Evolutionary conservation across 1,139 yeast genomes (phyloP).

Genomic region (Hyphopichia khmerensis): DNA sequence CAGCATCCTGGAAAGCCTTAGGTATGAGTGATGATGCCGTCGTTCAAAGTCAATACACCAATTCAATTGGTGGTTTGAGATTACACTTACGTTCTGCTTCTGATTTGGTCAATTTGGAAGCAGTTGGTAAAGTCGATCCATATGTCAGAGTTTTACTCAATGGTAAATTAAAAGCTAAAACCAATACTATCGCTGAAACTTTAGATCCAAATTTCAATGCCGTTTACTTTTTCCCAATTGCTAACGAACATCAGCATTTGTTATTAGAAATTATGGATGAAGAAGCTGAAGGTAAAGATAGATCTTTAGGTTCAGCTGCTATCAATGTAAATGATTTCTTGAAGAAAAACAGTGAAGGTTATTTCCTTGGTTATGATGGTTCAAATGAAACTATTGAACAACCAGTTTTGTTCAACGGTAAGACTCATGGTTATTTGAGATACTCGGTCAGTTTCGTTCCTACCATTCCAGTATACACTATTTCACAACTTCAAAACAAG

Average conservation of each 20-base stretch:
- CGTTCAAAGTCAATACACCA: constrained; percentile 42
- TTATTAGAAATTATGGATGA: constrained; percentile 63
- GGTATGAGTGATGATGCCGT: constrained; percentile 50
- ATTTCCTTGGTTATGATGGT: constrained; percentile 53
- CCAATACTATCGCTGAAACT: constrained; percentile 56
- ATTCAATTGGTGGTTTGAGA: constrained; percentile 68
- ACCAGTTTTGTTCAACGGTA: constrained; percentile 43
- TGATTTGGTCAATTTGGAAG: constrained; percentile 60
- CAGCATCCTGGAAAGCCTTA: constrained; percentile 73
- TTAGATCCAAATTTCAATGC: constrained; percentile 56
- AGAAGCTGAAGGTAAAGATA: constrained; percentile 61
- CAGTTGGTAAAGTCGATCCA: constrained; percentile 88
- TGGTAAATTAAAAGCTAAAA: constrained; percentile 56
- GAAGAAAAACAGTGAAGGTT: constrained; percentile 46
- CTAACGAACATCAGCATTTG: constrained; percentile 60
- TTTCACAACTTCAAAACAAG: constrained; percentile 47
- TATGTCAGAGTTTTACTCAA: constrained; percentile 58
- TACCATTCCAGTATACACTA: constrained; percentile 58
- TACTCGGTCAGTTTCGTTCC: constrained; percentile 67
- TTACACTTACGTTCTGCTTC: constrained; percentile 55
- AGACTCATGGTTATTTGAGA: constrained; percentile 48
- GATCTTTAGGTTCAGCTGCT: constrained; percentile 60
- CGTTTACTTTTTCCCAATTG: constrained; percentile 60
- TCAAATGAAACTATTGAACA: constrained; percentile 44
- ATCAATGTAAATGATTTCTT: constrained; percentile 51